Base-by-base conservation (phyloP, 371 early-diverging fungal species). In the Nematocida sp. region DNA sequence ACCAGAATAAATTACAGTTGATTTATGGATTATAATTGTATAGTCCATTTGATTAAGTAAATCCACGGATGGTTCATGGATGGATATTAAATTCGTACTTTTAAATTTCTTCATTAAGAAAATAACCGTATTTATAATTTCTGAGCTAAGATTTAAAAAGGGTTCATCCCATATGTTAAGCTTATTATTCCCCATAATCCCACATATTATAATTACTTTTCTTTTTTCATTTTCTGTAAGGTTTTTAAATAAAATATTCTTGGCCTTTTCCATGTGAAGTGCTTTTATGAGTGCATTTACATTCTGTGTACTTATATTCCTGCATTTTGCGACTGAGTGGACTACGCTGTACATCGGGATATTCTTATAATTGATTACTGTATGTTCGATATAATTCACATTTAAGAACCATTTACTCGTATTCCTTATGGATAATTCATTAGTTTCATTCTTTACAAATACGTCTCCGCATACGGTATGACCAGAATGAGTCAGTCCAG, bases 391-490 rank as follows among this genome's bases (percentile, higher is more conserved):
- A 45, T 67, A 69, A 15, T 23, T 40, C 15, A 54, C 55, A 18
- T 39, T 76, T 20, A 20, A 4, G n/a, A 44, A 55, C 66, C 47
- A 69, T n/a, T 66, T 62, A 5, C 27, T 71, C 44, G 50, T 54
- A n/a, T 61, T 23, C 61, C 76, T 78, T 45, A 64, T 27, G 6
- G 58, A 57, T 11, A 15, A 40, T 25, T 54, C 71, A 20, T 78
- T 64, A 20, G 44, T 55, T 55, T 80, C 50, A 56, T 75, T 72
- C 33, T 72, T 64, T 52, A 86, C 84, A 58, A 85, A 62, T 20
- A 90, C 85, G 3, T 82, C 83, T 88, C 89, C 61, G 91, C 86
- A 42, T 88, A 89, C 60, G 90, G 90, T 82, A 88, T 90, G 72
- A 62, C 69, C 42, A 89, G 89, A 5, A 73, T 84, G 1, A 86